phyloP scores from a whole-genome alignment of 2,329 filamentous ascomycete species.

The Aureobasidium mangrovei region DNA sequence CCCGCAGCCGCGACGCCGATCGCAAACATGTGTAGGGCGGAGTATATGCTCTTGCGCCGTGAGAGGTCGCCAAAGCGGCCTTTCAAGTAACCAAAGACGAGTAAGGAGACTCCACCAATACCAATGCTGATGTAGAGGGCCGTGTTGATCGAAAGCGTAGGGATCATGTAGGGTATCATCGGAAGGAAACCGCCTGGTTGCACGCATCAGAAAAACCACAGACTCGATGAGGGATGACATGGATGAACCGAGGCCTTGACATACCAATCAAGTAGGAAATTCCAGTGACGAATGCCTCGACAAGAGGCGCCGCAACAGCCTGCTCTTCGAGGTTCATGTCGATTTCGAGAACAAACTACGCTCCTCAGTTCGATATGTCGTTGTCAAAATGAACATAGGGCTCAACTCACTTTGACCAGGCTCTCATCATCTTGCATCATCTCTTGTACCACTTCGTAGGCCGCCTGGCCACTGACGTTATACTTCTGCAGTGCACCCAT shows the following conservation, averaged over 20 bases:
- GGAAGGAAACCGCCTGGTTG: conserved; percentile 32
- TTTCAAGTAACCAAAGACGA: conserved; percentile 45
- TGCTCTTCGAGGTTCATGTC: conserved; percentile 42
- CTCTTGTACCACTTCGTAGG: background rate
- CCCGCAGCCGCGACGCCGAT: conserved; percentile 31
- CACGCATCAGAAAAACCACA: background rate
- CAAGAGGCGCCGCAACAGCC: conserved; percentile 35
- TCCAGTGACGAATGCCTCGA: conserved; percentile 36
- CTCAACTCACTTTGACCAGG: conserved; percentile 20
- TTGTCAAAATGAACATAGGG: conserved; percentile 30
- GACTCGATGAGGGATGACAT: background rate
- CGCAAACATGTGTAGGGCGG: conserved; percentile 29
- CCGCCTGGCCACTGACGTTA: background rate
- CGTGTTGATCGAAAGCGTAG: conserved; percentile 26
- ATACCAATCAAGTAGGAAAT: conserved; percentile 30
- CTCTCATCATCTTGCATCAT: background rate
- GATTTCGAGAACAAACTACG: conserved; percentile 53
- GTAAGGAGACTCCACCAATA: conserved; percentile 41
- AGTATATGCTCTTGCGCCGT: conserved; percentile 21
- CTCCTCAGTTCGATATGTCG: background rate
- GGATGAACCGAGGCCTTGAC: background rate
- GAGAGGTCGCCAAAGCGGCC: conserved; percentile 26
- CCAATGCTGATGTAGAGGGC: conserved; percentile 43
- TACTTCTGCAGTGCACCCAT: background rate
- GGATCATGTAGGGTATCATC: conserved; percentile 44